These are phyloP conservation scores for Pseudocohnilembus persalinus DNA, from an alignment of 169 alveolate genomes.

Conservation along the genomic window DNA sequence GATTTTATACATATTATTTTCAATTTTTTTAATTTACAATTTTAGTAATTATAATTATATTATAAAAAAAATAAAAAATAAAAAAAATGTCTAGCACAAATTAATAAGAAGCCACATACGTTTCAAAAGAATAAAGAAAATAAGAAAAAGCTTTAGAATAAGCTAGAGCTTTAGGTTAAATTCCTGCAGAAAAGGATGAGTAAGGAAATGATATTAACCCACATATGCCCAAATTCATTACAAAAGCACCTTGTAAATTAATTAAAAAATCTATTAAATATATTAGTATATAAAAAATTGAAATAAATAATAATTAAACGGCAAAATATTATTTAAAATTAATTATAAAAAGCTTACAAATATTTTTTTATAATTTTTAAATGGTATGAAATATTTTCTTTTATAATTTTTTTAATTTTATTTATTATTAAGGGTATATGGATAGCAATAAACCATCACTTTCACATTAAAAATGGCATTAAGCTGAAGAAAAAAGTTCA, in stretches of 20 bases:
- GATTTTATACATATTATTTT: too few species aligned
- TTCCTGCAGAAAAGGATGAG: constrained; percentile 33
- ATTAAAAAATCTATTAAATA: background rate
- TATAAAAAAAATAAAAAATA: too few species aligned
- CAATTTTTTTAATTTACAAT: too few species aligned
- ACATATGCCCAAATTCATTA: constrained; percentile 82
- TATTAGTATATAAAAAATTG: background rate
- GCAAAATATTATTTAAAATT: too few species aligned
- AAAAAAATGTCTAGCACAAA: background rate
- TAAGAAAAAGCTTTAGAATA: constrained; percentile 29
- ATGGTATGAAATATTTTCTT: too few species aligned
- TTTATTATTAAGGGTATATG: constrained; percentile 57
- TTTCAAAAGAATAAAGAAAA: constrained; percentile 22
- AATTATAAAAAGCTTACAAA: too few species aligned
- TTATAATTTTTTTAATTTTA: too few species aligned
- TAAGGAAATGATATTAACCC: constrained; percentile 58
- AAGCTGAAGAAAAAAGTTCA: constrained; percentile 34
- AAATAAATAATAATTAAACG: background rate
- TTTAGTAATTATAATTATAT: too few species aligned
- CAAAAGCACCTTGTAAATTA: constrained; percentile 77
- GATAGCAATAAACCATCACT: constrained; percentile 60
- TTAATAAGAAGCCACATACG: constrained; percentile 5
- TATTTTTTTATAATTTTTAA: too few species aligned
- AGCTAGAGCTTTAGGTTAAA: constrained; percentile 29
- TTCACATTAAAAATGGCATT: constrained; percentile 58